Base-by-base conservation (phyloP, 1,139 yeast genomes). In the Kluyveromyces sp. region DNA sequence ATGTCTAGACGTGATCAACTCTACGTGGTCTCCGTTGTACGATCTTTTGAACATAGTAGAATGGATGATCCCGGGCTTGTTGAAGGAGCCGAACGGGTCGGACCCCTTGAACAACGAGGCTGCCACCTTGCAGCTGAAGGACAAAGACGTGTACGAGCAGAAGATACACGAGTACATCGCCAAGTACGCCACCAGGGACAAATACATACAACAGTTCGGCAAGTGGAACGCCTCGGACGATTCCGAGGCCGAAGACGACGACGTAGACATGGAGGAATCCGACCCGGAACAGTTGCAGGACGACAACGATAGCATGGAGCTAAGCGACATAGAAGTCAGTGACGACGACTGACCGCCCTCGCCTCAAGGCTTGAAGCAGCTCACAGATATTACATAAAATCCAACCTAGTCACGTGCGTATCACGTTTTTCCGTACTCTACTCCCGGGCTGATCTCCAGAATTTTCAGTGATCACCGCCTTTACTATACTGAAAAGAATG, bases 11-110 rank as follows among this genome's bases (percentile, higher is more conserved):
- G 98, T 92, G 30, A 89, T 92, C 53, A 92, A 92, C 64, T 96
- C 92, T 60, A 88, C 97, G 1, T 92, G 98, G 98, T 84, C 95
- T 36, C 98, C 98, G 2, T 85, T 92, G 89, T 92, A 88, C 70
- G 97, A 92, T 42, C 74, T 89, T 55, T 71, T 83, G 54, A 92
- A 92, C 63, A 86, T 92, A 33, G 88, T 92, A 62, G 97, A 92
- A 60, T 83, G 88, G 59, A 92, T 92, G 68, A 69, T 92, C 51
- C 98, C 98, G 11, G 98, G 94, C 57, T 69, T 92, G 47, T 70
- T 92, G 49, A 76, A 94, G 47, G 92, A 92, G 59, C 97, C 97
- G 20, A 92, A 92, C 58, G 94, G 97, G 1, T 74, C 92, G 28
- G 98, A 92, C 62, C 98, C 98, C 1, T 71, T 92, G 50, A 92